Base-by-base conservation (phyloP, 73 alveolate genomes). In the Paramecium pentaurelia region DNA sequence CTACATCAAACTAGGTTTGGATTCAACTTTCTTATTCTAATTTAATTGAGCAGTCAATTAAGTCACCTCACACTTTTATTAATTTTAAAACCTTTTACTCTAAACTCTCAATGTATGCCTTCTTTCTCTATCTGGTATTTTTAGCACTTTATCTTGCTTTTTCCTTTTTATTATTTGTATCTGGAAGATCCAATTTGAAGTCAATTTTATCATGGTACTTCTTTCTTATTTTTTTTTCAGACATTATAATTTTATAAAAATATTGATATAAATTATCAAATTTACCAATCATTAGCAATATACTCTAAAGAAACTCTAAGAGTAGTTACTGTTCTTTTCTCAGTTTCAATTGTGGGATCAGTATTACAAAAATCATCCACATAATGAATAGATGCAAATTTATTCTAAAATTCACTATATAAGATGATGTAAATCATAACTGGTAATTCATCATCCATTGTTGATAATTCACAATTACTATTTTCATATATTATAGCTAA, bases 361-460 rank as follows among this genome's bases (percentile, higher is more conserved):
- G 91, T 80, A 47, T 80, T 80, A 80, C 91, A 80, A 12, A 80
- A 80, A 25, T 80, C 91, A 25, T 80, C 91, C 49, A 80, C 34
- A 25, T 4, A 47, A 34, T 22, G 58, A 27, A 80, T 80, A 3
- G 49, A 44, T 18, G 58, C 91, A 25, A 32, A 80, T 45, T 49
- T 80, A 25, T 80, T 80, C 58, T 80, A 40, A 45, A 80, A 80
- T 49, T 80, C 91, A 27, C 77, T 45, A 25, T 25, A 32, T 36
- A 80, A 80, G 45, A 49, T 80, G 9, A 80, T 45, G 77, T 80
- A 80, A 14, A 80, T 80, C 91, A 80, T 80, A 42, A 80, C 91
- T 6, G 91, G 91, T 14, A 80, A 49, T 49, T 80, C 91, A 45
- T 80, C 91, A 47, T 80, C 91, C 91, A 80, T 80, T 25, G 91